Evolutionary conservation across 2,329 filamentous ascomycete species (phyloP), one percentile per base, ranked within the genome.

Genomic region (Gliomastix tumulicola): DNA sequence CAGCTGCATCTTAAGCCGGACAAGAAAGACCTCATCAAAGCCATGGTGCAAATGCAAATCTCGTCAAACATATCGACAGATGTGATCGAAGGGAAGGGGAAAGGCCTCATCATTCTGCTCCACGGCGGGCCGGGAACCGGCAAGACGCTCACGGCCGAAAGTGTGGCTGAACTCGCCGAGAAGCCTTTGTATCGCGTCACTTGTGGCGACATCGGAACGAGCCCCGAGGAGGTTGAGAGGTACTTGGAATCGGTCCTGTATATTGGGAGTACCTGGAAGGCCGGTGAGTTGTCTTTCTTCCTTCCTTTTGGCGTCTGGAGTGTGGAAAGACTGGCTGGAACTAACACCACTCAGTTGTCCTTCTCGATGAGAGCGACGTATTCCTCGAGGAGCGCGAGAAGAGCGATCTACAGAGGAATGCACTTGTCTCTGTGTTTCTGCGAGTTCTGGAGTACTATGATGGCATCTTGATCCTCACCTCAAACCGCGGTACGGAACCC

Each of bases 161-260:
- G 59, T 2, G 54, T 66, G 2, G 62, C 63, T 3, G 56, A 59
- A 51, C 55, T 56, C 35, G 59, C 61, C 42, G 44, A 50, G 25
- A 65, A 64, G 48, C 69, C 68, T 0, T 48, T 71, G 2, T 69
- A 69, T 32, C 56, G 60, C 7, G 67, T 74, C 36, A 72, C 68
- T 0, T 71, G 66, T 10, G 68, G 69, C 34, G 66, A 71, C 38
- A 56, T 68, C 0, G 63, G 65, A 12, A 47, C 62, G 15, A 61
- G 57, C 0, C 59, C 67, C 0, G 44, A 53, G 4, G 56, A 63
- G 2, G 62, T 70, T 3, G 66, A 70, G 47, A 41, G 40, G 0
- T 55, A 50, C 1, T 52, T 70, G 2, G 59, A 55, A 42, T 56
- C 65, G 4, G 60, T 68, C 6, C 68, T 69, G 49, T 55, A 57